These are phyloP conservation scores for Hypoxylon sp. DNA, from an alignment of 2,329 filamentous ascomycete genomes.

Conservation along the genomic window DNA sequence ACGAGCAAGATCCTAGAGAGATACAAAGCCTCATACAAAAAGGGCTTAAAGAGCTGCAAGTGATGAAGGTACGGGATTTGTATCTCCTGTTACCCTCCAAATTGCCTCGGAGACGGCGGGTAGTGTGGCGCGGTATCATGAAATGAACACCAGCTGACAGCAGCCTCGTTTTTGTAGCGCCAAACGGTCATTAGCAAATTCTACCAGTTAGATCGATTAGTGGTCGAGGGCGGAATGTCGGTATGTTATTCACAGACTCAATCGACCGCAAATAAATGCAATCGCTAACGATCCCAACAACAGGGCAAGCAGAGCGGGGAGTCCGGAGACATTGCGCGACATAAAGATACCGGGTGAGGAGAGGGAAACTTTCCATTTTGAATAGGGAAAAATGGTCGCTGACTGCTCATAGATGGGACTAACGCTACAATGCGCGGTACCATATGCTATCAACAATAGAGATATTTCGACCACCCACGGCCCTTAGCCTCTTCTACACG, in stretches of 20 bases:
- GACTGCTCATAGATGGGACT: conserved; percentile 52
- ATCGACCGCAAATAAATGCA: not conserved
- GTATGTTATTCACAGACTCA: conserved; percentile 63
- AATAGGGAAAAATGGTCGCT: conserved; percentile 15
- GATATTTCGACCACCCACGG: conserved; percentile 6
- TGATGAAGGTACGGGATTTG: conserved; percentile 80
- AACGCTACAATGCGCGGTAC: conserved; percentile 26
- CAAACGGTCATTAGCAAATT: conserved; percentile 97
- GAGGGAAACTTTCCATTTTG: conserved; percentile 53
- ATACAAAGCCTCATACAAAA: conserved; percentile 92
- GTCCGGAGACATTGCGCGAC: conserved; percentile 77
- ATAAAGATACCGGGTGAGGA: conserved; percentile 83
- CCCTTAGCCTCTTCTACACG: conserved; percentile 15
- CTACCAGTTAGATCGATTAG: conserved; percentile 90
- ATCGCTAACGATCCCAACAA: conserved; percentile 9
- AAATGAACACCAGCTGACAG: conserved; percentile 23
- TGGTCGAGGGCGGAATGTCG: conserved; percentile 89
- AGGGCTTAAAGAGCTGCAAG: conserved; percentile 86
- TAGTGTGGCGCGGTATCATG: conserved; percentile 9
- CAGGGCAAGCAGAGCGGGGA: conserved; percentile 79
- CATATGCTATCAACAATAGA: conserved; percentile 2
- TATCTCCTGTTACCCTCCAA: not conserved
- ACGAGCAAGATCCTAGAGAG: conserved; percentile 78
- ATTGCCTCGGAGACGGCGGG: not conserved
- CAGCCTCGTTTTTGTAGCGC: conserved; percentile 69